Base-by-base conservation (phyloP, 2,329 filamentous ascomycete species). In the Arthrobotrys sphaeroides region DNA sequence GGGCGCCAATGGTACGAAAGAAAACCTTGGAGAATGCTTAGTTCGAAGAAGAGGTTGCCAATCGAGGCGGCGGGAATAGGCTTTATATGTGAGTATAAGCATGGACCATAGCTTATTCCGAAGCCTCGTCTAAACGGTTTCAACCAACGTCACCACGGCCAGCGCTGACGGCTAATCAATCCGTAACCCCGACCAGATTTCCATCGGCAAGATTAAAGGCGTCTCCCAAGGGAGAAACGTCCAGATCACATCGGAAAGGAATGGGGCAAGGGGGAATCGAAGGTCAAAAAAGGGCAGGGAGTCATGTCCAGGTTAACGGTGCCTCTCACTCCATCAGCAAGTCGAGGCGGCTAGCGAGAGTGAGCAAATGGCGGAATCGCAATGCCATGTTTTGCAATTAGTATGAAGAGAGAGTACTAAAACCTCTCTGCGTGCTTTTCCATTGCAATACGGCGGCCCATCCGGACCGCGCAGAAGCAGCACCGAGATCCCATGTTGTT, bases 111-210 rank as follows among this genome's bases (percentile, higher is more conserved):
- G 42, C 40, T 45, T 43, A 60, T 18, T 60, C 12, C 3, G 24
- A 38, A 38, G 18, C 18, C 51, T 65, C 22, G 55, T 62, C 62
- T 36, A n/a, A n/a, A n/a, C 61, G 45, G n/a, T n/a, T n/a, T 64
- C 38, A 26, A n/a, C 31, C 20, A 65, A 65, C 61, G 45, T 53
- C 61, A 65, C 47, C 43, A 26, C 20, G n/a, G 1, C 28, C 13
- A 57, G 28, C 26, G 12, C 33, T 55, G 55, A 74, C 69, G 69
- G 69, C 69, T 61, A 67, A 67, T 61, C 69, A 74, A 55, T 67
- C 69, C 69, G 69, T 55, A 74, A 74, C 61, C 51, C 69, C 69
- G 69, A 67, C 43, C n/a, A n/a, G n/a, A n/a, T n/a, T n/a, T n/a
- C 18, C 36, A 43, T n/a, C 12, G n/a, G 22, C 16, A 13, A 55